Percentiles rank a stretch among this genome's conserved stretches.
Evolutionary conservation across 2,329 filamentous ascomycete genomes (phyloP).

Genomic region (Sarocladiaceae sp.): DNA sequence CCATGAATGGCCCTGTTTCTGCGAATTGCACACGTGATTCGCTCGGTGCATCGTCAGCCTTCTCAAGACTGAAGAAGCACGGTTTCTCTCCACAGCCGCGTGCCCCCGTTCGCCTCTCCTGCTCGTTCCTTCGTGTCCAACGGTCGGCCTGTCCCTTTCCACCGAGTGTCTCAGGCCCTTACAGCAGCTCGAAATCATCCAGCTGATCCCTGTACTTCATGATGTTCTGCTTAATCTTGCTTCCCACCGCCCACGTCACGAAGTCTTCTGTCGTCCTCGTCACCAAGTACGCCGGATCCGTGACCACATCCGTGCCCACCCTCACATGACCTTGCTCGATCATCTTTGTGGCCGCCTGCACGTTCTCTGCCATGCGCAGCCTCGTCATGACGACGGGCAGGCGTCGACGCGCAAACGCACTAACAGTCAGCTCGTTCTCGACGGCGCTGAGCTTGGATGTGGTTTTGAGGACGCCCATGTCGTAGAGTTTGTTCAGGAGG

Average conservation of each 20-base stretch:
- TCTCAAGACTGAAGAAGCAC: too few species aligned
- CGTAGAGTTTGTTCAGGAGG: conserved; percentile 83
- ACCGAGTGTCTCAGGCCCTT: too few species aligned
- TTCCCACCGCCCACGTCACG: conserved; percentile 91
- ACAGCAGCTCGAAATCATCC: conserved; percentile 91
- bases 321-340: conserved; percentile 93
- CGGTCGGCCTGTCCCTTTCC: too few species aligned
- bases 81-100: too few species aligned
- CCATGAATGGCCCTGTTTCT: too few species aligned
- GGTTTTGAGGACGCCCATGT: conserved; percentile 78
- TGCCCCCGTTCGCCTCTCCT: too few species aligned
- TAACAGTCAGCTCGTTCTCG: conserved; percentile 83
- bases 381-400: conserved; percentile 88
- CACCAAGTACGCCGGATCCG: conserved; percentile 83
- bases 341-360: conserved; percentile 77
- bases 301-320: conserved; percentile 84
- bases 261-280: conserved; percentile 91
- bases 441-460: conserved; percentile 76
- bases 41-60: too few species aligned
- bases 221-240: conserved; percentile 95
- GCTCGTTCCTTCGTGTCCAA: too few species aligned
- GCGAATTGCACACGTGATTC: too few species aligned
- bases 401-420: conserved; percentile 75
- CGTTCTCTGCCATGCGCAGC: conserved; percentile 83
- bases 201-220: conserved; percentile 91